Evolutionary conservation across 306 rosid genomes (phyloP), one percentile per base, ranked within the genome.

Genomic region (Geum urbanum): DNA sequence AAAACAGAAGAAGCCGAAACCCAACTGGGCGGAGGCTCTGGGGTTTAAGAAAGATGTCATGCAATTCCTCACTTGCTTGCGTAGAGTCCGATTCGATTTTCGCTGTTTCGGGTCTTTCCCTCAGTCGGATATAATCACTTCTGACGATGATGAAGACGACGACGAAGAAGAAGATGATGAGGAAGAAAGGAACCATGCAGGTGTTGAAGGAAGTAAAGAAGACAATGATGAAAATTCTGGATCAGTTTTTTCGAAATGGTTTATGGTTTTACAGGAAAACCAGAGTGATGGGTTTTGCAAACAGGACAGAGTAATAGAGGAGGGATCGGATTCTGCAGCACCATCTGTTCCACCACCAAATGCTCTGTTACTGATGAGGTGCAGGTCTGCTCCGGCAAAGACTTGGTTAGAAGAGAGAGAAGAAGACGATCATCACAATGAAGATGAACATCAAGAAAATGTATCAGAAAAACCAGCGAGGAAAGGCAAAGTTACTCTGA

Each of bases 311-410:
- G 37, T 32, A 32, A 24, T 55, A 16, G 24, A 74, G 27, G 73
- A 56, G 16, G 50, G 27, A 19, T 72, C 22, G 16, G 16, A 22
- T 50, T 41, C 37, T 12, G 81, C 47, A 0, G 83, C 16, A 41
- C 71, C 75, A 1, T 12, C 77, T 12, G 88, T 55, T 18, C 96
- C 98, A 4, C 98, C 98, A 1, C 77, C 96, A 60, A 92, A 90
- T 81, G 97, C 98, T 20, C 76, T 92, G 49, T 74, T 92, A 67
- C 90, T 92, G 13, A 92, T 92, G 98, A 85, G 98, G 8, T 90
- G 98, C 44, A 79, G 94, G 84, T 92, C 98, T 47, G 96, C 98
- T 72, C 98, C 98, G 6, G 92, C 90, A 13, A 90, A 88, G 76
- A 85, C 88, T 19, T 85, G 92, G 92, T 24, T 79, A 67, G 86